These are phyloP conservation scores for Hondaea fermentalgiana DNA, from an alignment of 108 stramenopile genomes.

Conservation along the genomic window DNA sequence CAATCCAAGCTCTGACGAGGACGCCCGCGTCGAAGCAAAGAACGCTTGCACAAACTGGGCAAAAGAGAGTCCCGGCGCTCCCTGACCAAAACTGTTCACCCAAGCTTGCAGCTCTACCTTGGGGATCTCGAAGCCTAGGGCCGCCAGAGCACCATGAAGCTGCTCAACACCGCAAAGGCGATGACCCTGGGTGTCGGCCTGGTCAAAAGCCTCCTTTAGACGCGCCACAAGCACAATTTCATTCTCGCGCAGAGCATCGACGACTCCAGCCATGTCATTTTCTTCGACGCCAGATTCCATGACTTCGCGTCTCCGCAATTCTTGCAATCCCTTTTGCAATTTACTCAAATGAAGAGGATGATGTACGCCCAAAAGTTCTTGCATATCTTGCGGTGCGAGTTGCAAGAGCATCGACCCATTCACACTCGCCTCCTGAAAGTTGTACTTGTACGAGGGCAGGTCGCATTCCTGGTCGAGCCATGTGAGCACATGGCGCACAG, in stretches of 20 bases:
- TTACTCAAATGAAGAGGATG: neutral
- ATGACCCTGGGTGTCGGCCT: neutral
- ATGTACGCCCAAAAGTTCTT: neutral
- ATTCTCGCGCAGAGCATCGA: neutral
- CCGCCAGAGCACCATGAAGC: neutral
- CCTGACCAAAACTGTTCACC: neutral
- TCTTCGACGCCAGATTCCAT: neutral
- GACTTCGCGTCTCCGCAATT: neutral
- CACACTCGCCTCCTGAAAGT: slow-evolving; percentile 8
- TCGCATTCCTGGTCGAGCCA: neutral
- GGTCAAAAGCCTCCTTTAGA: neutral
- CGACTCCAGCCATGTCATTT: neutral
- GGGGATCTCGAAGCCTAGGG: neutral
- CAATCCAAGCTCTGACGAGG: neutral
- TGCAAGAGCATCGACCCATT: neutral
- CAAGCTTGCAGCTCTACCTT: neutral
- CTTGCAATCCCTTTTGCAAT: neutral
- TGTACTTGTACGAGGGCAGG: neutral
- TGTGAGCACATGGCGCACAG: neutral
- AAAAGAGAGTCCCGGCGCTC: neutral
- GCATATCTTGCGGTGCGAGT: neutral
- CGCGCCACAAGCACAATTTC: neutral
- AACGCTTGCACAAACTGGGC: neutral
- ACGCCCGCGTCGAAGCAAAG: neutral
- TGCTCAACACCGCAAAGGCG: neutral